Conservation (phyloP, 2,329 filamentous ascomycete species). For the Ascochyta pisi region DNA sequence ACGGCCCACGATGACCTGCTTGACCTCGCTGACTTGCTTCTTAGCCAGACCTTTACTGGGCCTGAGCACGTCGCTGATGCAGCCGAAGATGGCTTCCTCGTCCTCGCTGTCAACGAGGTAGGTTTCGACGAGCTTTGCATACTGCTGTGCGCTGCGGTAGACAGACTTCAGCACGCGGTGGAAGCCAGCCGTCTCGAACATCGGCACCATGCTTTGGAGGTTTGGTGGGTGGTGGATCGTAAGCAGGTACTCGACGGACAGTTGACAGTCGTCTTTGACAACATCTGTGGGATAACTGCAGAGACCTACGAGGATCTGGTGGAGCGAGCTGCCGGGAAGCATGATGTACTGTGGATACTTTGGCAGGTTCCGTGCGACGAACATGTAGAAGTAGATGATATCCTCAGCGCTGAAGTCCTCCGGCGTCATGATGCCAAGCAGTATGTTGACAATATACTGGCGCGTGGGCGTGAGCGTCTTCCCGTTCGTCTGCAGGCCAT, state of each 20-base stretch:
- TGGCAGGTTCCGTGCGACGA: conserved; percentile 91
- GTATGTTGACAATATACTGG: conserved; percentile 89
- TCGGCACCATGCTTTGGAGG: conserved; percentile 74
- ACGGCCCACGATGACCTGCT: conserved; percentile 69
- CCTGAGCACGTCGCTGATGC: conserved; percentile 76
- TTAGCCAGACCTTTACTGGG: conserved; percentile 67
- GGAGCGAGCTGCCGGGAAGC: conserved; percentile 83
- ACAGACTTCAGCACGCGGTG: conserved; percentile 90
- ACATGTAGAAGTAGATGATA: conserved; percentile 97
- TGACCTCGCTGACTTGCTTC: conserved; percentile 76
- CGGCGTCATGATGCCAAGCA: conserved; percentile 87
- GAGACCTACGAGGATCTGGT: conserved; percentile 79
- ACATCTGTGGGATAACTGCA: conserved; percentile 83
- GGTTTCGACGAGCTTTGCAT: conserved; percentile 75
- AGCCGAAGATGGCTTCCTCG: conserved; percentile 76
- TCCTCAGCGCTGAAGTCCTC: conserved; percentile 78
- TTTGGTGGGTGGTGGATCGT: conserved; percentile 93
- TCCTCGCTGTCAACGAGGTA: conserved; percentile 88
- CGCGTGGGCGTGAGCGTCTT: conserved; percentile 68
- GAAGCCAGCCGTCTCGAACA: conserved; percentile 82
- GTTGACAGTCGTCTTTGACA: conserved; percentile 88
- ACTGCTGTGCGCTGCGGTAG: conserved; percentile 81
- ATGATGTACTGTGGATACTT: conserved; percentile 97
- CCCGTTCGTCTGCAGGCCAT: conserved; percentile 62
- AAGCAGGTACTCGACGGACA: conserved; percentile 94